phyloP scores from a whole-genome alignment of 108 stramenopile species.

The Phaeodactylum tricornutum region DNA sequence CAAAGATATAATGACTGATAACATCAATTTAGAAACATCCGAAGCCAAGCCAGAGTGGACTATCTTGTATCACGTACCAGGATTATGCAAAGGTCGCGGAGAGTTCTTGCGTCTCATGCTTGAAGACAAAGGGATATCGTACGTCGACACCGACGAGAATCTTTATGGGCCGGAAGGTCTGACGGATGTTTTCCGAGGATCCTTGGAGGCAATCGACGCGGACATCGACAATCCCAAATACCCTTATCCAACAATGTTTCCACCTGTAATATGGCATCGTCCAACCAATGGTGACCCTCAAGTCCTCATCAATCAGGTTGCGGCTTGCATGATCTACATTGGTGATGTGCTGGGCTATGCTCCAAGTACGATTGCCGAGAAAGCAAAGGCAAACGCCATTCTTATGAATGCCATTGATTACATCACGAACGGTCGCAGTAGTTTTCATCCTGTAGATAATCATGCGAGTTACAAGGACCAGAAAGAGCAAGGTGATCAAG shows the following conservation, averaged over 20 bases:
- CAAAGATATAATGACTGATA: no score
- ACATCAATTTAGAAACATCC: no score
- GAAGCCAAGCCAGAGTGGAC: conserved; percentile 30
- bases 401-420: conserved; percentile 21
- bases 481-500: conserved; percentile 29
- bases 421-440: conserved; percentile 18
- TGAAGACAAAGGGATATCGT: conserved; percentile 17
- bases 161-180: conserved; percentile 18
- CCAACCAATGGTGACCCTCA: conserved; percentile 12
- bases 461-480: conserved; percentile 22
- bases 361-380: conserved; percentile 9
- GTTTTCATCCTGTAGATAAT: conserved; percentile 31
- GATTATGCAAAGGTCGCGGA: conserved; percentile 20
- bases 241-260: conserved; percentile 16
- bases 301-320: conserved; percentile 21
- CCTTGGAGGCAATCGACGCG: conserved; percentile 1
- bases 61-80: conserved; percentile 16
- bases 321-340: conserved; percentile 25
- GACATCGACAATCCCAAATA: not conserved
- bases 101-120: conserved; percentile 25
- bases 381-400: conserved; percentile 15
- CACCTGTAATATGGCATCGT: conserved; percentile 27
- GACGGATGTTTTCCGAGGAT: conserved; percentile 22
- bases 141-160: conserved; percentile 10
- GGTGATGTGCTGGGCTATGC: conserved; percentile 22